These are phyloP conservation scores for Lenzites betulinus DNA, from an alignment of 768 basidiomycete species.

Conservation along the genomic window DNA sequence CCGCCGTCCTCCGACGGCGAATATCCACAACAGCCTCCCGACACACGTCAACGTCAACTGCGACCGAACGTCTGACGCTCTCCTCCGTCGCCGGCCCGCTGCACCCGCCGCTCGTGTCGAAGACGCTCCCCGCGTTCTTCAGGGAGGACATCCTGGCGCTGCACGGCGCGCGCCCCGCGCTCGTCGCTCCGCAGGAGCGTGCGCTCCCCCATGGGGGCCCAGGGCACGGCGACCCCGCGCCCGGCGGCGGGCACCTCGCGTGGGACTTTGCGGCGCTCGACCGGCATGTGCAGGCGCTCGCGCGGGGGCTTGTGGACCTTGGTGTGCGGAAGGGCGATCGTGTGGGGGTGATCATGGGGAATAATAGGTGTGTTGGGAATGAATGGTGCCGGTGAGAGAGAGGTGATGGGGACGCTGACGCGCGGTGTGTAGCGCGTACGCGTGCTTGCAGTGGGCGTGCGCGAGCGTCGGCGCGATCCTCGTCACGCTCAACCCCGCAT, in stretches of 20 bases:
- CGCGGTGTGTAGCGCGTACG: constrained; percentile 62
- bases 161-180: constrained; percentile 54
- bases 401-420: not conserved
- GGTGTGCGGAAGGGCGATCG: constrained; percentile 77
- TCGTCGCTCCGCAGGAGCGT: constrained; percentile 64
- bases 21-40: constrained; percentile 7
- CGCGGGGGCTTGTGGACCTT: constrained; percentile 66
- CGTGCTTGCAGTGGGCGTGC: constrained; percentile 82
- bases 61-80: constrained; percentile 10
- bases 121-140: constrained; percentile 68
- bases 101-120: constrained; percentile 53
- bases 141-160: constrained; percentile 51
- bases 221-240: constrained; percentile 47
- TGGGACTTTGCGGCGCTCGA: constrained; percentile 80
- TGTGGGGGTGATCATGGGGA: constrained; percentile 83
- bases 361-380: constrained; percentile 60
- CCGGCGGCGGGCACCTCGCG: constrained; percentile 52
- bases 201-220: constrained; percentile 65
- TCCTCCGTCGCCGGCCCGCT: constrained; percentile 61
- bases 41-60: not conserved
- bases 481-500: constrained; percentile 84
- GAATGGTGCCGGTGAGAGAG: not conserved
- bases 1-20: not conserved
- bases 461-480: constrained; percentile 83
- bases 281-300: constrained; percentile 62